Base-by-base conservation (phyloP, 306 rosid species). In the Castanea crenata region DNA sequence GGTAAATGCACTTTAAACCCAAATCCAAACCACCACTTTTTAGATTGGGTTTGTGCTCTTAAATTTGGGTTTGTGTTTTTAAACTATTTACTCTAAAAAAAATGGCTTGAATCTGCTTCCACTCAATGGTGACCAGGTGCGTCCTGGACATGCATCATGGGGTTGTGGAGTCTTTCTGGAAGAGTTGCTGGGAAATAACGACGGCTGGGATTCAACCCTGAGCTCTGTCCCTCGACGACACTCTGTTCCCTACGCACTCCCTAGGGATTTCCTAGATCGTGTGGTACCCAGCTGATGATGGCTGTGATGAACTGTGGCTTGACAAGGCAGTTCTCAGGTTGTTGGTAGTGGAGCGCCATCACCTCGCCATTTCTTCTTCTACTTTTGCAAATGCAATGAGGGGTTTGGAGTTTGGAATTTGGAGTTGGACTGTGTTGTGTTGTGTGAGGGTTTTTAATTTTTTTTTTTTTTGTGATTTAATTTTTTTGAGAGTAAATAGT, bases 121-220 rank as follows among this genome's bases (percentile, higher is more conserved):
- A 77, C 86, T 94, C 98, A 2, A 92, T 85, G 49, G 98, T 91
- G 10, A 94, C 78, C 76, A 94, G 35, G n/a, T 76, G 93, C 91
- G 91, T 94, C 82, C 83, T 83, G 64, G 97, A 75, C 0, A 58
- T n/a, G 13, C 85, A 70, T 31, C 87, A 83, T 38, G 1, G 9
- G 9, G 44, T 2, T 1, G 6, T 38, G 44, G 44, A 7, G 51
- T 29, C 59, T 52, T 86, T 78, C 2, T 83, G 85, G 2, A 92
- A 90, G 65, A 86, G 83, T 54, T 76, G 78, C 77, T 92, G 97
- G 68, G 82, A 59, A 83, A 89, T 90, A 38, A 95, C 92, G 18
- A 95, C 94, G 82, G 97, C 92, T 0, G 98, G 99, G 73, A 92
- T 91, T 82, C 97, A 81, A 12, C 97, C 97, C 80, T 90, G 99